Evolutionary conservation across 805 yeast species (phyloP).

Genomic region (Hanseniaspora hatyaiensis): DNA sequence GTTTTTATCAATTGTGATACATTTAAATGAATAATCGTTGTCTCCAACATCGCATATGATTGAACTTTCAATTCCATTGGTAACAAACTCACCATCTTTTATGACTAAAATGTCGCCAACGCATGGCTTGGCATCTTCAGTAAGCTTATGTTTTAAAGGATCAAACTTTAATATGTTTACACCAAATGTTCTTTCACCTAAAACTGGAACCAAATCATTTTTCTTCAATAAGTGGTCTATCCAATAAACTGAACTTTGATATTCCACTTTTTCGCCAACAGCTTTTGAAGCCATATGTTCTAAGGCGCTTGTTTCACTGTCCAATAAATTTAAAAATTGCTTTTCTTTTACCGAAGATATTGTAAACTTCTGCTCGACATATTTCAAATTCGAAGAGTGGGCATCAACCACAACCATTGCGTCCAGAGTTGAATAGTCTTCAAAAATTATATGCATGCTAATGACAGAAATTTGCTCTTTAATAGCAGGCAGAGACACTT

Average conservation of each 20-base stretch:
- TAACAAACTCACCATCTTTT: conserved; percentile 62
- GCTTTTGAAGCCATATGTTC: neutral
- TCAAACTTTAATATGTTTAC: conserved; percentile 40
- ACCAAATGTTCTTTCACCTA: conserved; percentile 64
- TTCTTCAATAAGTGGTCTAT: neutral
- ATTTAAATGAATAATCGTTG: conserved; percentile 57
- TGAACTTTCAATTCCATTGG: conserved; percentile 39
- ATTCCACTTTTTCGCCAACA: neutral
- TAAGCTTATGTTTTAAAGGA: conserved; percentile 34
- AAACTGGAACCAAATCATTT: conserved; percentile 33
- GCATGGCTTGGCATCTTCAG: conserved; percentile 48
- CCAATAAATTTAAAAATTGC: conserved; percentile 13
- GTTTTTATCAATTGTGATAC: conserved; percentile 40
- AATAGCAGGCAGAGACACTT: neutral
- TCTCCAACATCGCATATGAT: conserved; percentile 65
- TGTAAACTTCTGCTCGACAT: neutral
- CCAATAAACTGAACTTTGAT: neutral
- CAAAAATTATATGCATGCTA: conserved; percentile 61
- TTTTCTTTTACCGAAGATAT: neutral
- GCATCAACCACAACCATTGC: conserved; percentile 37
- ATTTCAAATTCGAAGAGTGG: conserved; percentile 32
- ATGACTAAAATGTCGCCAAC: conserved; percentile 81
- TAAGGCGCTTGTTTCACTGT: neutral
- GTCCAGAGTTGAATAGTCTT: conserved; percentile 57
- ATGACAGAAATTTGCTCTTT: conserved; percentile 26